These are phyloP conservation scores for Leucocoprinus leucothites DNA, from an alignment of 768 basidiomycete species.

Conservation along the genomic window DNA sequence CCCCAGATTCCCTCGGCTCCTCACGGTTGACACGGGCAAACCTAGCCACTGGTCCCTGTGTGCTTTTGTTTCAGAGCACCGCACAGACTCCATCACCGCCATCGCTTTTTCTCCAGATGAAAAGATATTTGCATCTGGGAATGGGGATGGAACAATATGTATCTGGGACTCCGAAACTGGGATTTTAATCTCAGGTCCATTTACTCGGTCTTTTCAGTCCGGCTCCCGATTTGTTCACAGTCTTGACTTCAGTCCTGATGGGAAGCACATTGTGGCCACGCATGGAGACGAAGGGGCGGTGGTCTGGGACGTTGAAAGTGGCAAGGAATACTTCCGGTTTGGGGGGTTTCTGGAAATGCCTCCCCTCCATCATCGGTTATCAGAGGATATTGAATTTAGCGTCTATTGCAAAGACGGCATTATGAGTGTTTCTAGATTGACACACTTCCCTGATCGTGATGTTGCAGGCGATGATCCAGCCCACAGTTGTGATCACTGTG, in stretches of 20 bases:
- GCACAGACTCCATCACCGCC: too few species aligned
- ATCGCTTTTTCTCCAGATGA: constrained; percentile 20
- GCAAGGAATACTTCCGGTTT: not conserved
- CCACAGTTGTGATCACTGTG: too few species aligned
- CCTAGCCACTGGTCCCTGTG: constrained; percentile 17
- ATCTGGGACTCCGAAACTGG: constrained; percentile 17
- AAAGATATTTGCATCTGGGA: constrained; percentile 22
- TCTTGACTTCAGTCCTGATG: constrained; percentile 27
- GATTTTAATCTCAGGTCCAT: constrained; percentile 11
- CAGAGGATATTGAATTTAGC: too few species aligned
- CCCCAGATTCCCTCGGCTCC: constrained; percentile 9
- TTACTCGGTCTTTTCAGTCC: constrained; percentile 18
- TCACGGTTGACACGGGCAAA: constrained; percentile 12
- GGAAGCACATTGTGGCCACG: constrained; percentile 17
- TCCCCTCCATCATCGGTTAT: too few species aligned
- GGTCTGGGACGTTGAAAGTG: constrained; percentile 16
- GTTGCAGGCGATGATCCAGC: too few species aligned
- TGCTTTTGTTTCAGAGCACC: constrained; percentile 13
- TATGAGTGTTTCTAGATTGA: too few species aligned
- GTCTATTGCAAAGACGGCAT: too few species aligned
- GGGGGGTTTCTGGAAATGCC: too few species aligned
- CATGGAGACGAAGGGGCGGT: constrained; percentile 16
- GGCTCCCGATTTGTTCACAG: too few species aligned
- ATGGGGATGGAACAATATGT: constrained; percentile 22
- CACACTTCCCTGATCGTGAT: too few species aligned